Base-by-base conservation (phyloP, 139 green algal species). In the Bryopsis sp. region DNA sequence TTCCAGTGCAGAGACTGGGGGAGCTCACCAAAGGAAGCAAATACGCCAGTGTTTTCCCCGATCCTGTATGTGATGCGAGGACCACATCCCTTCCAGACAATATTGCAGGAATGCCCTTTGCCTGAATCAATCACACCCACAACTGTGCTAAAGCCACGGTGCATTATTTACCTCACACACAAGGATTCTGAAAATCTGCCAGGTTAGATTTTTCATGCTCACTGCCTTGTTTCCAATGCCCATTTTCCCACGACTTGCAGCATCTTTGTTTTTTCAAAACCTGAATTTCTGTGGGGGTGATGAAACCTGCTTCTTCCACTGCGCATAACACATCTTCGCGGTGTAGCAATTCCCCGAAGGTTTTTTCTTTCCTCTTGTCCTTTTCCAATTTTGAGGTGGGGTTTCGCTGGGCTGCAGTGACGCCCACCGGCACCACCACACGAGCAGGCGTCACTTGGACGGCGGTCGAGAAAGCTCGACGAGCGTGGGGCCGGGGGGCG, bases 11-110 rank as follows among this genome's bases (percentile, higher is more conserved):
- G n/a, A n/a, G n/a, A n/a, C 29, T 63, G 38, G 7, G 34, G 22
- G 26, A 60, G 63, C 64, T 67, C 70, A 95, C 85, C 35, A 97
- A 47, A 1, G 92, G 92, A 38, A 97, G 81, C n/a, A 97, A 85
- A 81, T 97, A 98, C 0, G 89, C 89, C 8, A 97, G 78, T 0
- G 92, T 98, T 70, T 98, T 97, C 39, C 92, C 92, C 15, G 79
- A 91, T 15, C 92, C 92, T 11, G 92, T 98, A 73, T 98, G 92
- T 0, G 91, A 96, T 2, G 88, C 89, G 15, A 96, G 58, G 48
- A 97, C 47, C 33, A 89, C 75, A 75, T 95, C 81, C 2, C 73
- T 67, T 5, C 75, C 77, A 3, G 37, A 22, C 24, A 95, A 47
- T 29, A 94, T 78, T 2, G 74, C 80, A 2, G 85, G 89, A 15